Conservation (phyloP, 768 basidiomycete species). For the Glaciozyma martinii region DNA sequence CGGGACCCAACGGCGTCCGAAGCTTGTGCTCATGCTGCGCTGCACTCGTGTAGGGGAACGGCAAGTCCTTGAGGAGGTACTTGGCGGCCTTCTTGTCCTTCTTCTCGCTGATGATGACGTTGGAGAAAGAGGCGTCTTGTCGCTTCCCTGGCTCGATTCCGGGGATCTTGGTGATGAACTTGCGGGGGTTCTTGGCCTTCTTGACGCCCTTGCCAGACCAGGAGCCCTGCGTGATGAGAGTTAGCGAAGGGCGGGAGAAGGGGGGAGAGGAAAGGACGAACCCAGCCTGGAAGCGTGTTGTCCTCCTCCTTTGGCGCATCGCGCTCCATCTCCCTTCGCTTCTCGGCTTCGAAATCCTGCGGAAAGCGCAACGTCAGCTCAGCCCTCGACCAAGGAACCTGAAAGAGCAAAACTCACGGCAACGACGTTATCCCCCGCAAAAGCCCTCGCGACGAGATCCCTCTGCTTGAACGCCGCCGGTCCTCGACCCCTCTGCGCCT, state of each 20-base stretch:
- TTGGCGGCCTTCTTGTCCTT: slow-evolving; percentile 86
- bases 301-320: slow-evolving; percentile 85
- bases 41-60: slow-evolving; percentile 86
- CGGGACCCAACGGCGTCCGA: slow-evolving; percentile 68
- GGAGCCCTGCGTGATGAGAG: slow-evolving; percentile 54
- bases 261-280: slow-evolving; percentile 41
- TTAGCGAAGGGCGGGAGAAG: background rate
- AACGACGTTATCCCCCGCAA: slow-evolving; percentile 94
- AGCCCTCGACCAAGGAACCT: too few relatives aligned
- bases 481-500: slow-evolving; percentile 37
- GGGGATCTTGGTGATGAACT: slow-evolving; percentile 66
- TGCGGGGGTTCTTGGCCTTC: slow-evolving; percentile 45
- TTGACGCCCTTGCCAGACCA: slow-evolving; percentile 75
- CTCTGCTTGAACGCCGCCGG: slow-evolving; percentile 73
- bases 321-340: slow-evolving; percentile 67
- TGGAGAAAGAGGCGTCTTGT: slow-evolving; percentile 70
- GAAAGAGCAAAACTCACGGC: slow-evolving; percentile 48
- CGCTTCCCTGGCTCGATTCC: slow-evolving; percentile 72
- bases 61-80: slow-evolving; percentile 82
- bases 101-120: slow-evolving; percentile 93
- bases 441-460: slow-evolving; percentile 85
- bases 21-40: slow-evolving; percentile 84
- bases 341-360: slow-evolving; percentile 78
- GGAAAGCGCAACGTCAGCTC: background rate
- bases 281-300: slow-evolving; percentile 90